phyloP scores from a whole-genome alignment of 257 asterid genomes.

The Forsythia suspensa region DNA sequence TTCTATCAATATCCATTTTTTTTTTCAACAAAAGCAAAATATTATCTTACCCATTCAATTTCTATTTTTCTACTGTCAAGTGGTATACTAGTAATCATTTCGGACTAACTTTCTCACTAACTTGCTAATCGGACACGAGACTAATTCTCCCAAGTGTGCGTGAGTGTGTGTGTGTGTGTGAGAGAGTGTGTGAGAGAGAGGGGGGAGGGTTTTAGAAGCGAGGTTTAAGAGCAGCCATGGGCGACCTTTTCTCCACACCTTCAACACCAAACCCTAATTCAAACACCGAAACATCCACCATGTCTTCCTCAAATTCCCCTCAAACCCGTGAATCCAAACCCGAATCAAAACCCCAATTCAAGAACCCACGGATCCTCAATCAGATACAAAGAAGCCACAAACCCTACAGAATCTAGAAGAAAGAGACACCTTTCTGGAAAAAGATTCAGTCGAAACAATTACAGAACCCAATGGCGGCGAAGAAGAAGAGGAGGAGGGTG shows the following conservation, averaged over 20 bases:
- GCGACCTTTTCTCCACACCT: slow-evolving; percentile 30
- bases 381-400: slow-evolving; percentile 11
- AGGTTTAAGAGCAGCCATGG: slow-evolving; percentile 55
- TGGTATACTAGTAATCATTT: too few species aligned
- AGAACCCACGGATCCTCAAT: slow-evolving; percentile 31
- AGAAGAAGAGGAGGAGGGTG: slow-evolving; percentile 58
- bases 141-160: too few species aligned
- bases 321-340: slow-evolving; percentile 21
- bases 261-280: slow-evolving; percentile 34
- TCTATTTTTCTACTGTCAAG: too few species aligned
- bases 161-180: too few species aligned
- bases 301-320: slow-evolving; percentile 42
- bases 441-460: slow-evolving; percentile 6
- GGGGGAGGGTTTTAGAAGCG: not conserved
- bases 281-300: slow-evolving; percentile 24
- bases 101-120: too few species aligned
- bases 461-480: slow-evolving; percentile 11
- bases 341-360: slow-evolving; percentile 22
- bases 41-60: too few species aligned
- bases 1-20: too few species aligned
- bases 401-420: slow-evolving; percentile 15
- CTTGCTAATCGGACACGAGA: too few species aligned
- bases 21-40: too few species aligned
- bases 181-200: not conserved
- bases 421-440: not conserved